Evolutionary conservation across 73 alveolate species (phyloP).

Genomic region (Paraurostyla sp.): DNA sequence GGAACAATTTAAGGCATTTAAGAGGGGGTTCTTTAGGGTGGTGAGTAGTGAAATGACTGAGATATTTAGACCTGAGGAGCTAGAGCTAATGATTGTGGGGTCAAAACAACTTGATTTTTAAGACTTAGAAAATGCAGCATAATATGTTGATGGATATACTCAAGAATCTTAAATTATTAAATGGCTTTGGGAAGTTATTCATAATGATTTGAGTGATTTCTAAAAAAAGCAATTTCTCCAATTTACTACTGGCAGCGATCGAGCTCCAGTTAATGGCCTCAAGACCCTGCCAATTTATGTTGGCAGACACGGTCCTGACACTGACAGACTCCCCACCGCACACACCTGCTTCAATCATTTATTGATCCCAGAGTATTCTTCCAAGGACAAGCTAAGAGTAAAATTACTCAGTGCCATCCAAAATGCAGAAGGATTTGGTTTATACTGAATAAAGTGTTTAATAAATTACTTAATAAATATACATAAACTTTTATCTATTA

Average conservation of each 20-base stretch:
- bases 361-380: constrained; percentile 93
- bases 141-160: constrained; percentile 88
- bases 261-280: constrained; percentile 94
- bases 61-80: constrained; percentile 88
- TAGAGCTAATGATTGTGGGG: constrained; percentile 92
- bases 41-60: constrained; percentile 79
- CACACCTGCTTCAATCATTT: constrained; percentile 98
- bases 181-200: constrained; percentile 88
- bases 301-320: constrained; percentile 68
- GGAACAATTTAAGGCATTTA: constrained; percentile 81
- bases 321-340: constrained; percentile 92
- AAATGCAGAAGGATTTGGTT: constrained; percentile 99
- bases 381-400: constrained; percentile 86
- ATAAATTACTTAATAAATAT: not conserved
- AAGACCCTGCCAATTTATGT: constrained; percentile 55
- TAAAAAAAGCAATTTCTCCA: constrained; percentile 83
- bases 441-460: constrained; percentile 68
- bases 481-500: not conserved
- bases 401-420: constrained; percentile 88
- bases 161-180: constrained; percentile 67
- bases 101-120: constrained; percentile 84
- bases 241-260: constrained; percentile 93
- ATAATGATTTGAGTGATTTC: constrained; percentile 78
- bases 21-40: constrained; percentile 84
- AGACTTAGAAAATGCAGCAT: constrained; percentile 81